These are phyloP conservation scores for Phaffomyces antillensis DNA, from an alignment of 805 yeast species.

Conservation along the genomic window DNA sequence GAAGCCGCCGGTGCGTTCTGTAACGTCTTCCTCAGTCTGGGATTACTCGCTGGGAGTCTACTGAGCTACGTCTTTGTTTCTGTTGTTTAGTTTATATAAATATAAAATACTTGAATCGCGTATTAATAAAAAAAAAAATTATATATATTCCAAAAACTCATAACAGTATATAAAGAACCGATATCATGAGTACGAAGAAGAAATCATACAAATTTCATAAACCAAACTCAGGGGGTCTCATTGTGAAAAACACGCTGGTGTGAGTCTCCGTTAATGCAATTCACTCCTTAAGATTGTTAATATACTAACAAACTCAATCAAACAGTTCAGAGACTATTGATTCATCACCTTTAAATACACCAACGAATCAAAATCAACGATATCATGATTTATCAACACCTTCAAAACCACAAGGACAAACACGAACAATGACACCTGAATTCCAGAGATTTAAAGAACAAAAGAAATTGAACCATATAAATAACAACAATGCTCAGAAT, in stretches of 20 bases:
- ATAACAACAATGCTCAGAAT: too few species aligned
- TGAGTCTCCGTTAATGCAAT: too few species aligned
- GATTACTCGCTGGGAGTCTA: slow-evolving; percentile 74
- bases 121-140: background rate
- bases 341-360: background rate
- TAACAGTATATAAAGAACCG: too few species aligned
- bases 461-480: background rate
- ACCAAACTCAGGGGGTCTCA: too few species aligned
- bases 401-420: background rate
- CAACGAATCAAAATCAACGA: background rate
- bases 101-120: background rate
- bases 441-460: background rate
- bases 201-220: too few species aligned
- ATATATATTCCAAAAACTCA: too few species aligned
- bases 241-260: too few species aligned
- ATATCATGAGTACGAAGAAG: too few species aligned
- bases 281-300: too few species aligned
- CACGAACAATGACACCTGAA: background rate
- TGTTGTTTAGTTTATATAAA: too few species aligned
- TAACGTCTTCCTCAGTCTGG: slow-evolving; percentile 68
- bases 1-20: slow-evolving; percentile 96
- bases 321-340: background rate
- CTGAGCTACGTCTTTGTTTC: slow-evolving; percentile 61
- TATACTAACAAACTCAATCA: too few species aligned
- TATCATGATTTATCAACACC: background rate